Percentiles rank a stretch among this genome's conserved stretches.
Conservation (phyloP, 2,329 filamentous ascomycete species). For the Fusarium albosuccineum region DNA sequence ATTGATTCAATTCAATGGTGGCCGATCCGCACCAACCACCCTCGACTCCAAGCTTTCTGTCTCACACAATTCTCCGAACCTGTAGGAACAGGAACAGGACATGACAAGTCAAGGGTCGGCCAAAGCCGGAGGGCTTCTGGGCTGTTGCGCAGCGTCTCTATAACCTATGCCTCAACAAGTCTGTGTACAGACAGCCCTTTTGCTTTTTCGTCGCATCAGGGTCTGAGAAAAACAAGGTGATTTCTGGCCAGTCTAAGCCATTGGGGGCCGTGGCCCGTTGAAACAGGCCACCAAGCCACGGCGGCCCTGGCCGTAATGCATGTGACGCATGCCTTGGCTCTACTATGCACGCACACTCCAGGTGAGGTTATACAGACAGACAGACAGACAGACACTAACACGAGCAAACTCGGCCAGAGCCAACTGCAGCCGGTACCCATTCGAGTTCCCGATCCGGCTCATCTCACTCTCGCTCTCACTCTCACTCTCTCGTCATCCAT, state of each 20-base stretch:
- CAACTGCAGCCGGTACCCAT: too few species aligned
- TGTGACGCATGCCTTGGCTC: slow-evolving; percentile 33
- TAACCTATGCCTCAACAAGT: slow-evolving; percentile 8
- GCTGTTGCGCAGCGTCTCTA: slow-evolving; percentile 12
- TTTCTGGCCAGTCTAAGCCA: slow-evolving; percentile 17
- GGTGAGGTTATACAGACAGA: slow-evolving; percentile 16
- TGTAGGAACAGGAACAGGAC: not conserved
- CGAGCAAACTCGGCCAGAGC: too few species aligned
- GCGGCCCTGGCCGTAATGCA: slow-evolving; percentile 21
- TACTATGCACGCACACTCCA: slow-evolving; percentile 11
- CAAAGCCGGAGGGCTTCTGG: slow-evolving; percentile 41
- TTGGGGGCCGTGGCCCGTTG: not conserved
- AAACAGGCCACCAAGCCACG: slow-evolving; percentile 33
- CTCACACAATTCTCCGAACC: slow-evolving; percentile 24
- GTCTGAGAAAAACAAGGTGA: slow-evolving; percentile 32
- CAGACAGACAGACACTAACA: too few species aligned
- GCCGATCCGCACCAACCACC: slow-evolving; percentile 36
- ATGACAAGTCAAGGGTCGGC: slow-evolving; percentile 37
- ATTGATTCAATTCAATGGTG: not conserved
- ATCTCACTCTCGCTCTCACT: slow-evolving; percentile 5
- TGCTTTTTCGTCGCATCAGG: slow-evolving; percentile 44
- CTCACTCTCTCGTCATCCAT: not conserved
- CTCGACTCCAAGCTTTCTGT: slow-evolving; percentile 20
- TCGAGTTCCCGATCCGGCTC: too few species aligned
- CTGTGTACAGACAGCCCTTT: slow-evolving; percentile 13